These are phyloP conservation scores for Huntiella bhutanensis DNA, from an alignment of 2,329 filamentous ascomycete species.

Conservation along the genomic window DNA sequence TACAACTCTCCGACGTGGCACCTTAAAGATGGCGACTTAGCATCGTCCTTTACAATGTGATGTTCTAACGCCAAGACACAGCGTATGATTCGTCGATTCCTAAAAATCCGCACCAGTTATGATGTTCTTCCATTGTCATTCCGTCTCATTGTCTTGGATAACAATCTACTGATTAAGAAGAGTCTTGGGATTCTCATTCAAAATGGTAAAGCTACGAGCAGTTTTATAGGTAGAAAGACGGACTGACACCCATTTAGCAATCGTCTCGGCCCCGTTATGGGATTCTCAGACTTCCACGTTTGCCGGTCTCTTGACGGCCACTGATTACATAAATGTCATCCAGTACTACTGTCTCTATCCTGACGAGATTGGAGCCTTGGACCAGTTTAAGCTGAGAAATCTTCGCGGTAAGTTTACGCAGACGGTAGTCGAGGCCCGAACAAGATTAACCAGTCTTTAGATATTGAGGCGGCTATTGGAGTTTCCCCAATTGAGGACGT, in stretches of 20 bases:
- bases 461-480: conserved; percentile 87
- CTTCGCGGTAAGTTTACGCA: conserved; percentile 56
- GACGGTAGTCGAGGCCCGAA: neutral
- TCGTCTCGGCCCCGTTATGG: conserved; percentile 94
- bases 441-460: conserved; percentile 26
- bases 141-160: conserved; percentile 89
- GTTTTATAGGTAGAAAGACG: neutral
- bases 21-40: neutral
- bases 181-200: conserved; percentile 88
- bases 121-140: conserved; percentile 94
- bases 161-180: conserved; percentile 87
- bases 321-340: conserved; percentile 96
- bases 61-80: conserved; percentile 20
- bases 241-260: conserved; percentile 36
- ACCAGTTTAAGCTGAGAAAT: conserved; percentile 83
- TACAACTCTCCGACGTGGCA: neutral
- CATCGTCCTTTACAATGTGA: neutral
- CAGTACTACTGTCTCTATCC: conserved; percentile 98
- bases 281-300: conserved; percentile 86
- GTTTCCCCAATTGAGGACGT: conserved; percentile 84
- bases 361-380: conserved; percentile 71
- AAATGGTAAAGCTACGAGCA: conserved; percentile 43
- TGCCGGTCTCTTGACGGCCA: conserved; percentile 82
- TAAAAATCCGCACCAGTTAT: conserved; percentile 91
- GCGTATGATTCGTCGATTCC: conserved; percentile 85